These are phyloP conservation scores for Cerioporus squamosus DNA, from an alignment of 1,284 basidiomycete genomes.

Conservation along the genomic window DNA sequence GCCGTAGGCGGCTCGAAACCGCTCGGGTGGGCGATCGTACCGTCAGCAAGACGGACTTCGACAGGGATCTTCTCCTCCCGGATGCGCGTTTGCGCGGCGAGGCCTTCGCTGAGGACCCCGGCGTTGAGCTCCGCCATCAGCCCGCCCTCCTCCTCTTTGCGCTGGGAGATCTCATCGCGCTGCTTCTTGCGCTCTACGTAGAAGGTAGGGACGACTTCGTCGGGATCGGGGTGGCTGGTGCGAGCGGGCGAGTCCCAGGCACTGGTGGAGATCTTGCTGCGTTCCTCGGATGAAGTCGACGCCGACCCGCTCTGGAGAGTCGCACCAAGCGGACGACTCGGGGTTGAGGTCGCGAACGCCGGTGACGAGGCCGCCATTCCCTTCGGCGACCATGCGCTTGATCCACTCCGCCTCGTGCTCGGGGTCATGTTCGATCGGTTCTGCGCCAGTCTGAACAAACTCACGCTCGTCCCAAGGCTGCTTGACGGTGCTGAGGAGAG, in stretches of 20 bases:
- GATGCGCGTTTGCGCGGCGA: constrained; percentile 36
- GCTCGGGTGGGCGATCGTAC: constrained; percentile 35
- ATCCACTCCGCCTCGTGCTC: constrained; percentile 23
- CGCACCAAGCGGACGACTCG: background rate
- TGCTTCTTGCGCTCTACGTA: constrained; percentile 40
- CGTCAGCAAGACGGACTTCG: constrained; percentile 34
- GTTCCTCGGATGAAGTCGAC: background rate
- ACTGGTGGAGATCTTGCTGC: constrained; percentile 21
- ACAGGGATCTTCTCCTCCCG: constrained; percentile 40
- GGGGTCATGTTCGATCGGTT: constrained; percentile 12
- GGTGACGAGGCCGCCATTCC: constrained; percentile 12
- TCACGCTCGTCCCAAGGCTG: constrained; percentile 33
- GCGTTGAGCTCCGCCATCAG: constrained; percentile 40
- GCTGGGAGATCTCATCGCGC: constrained; percentile 35
- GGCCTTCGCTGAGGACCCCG: constrained; percentile 37
- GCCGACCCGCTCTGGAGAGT: background rate
- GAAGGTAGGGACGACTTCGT: constrained; percentile 36
- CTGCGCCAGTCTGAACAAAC: constrained; percentile 9
- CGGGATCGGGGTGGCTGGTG: constrained; percentile 29
- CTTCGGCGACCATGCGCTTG: constrained; percentile 14
- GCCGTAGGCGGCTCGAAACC: constrained; percentile 40
- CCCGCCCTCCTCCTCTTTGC: constrained; percentile 37
- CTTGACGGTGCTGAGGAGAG: constrained; percentile 30
- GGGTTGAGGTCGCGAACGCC: constrained; percentile 13
- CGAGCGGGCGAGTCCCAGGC: constrained; percentile 31